Evolutionary conservation across 345 rosid species (phyloP).

Genomic region (Pseudoturritis turrita): DNA sequence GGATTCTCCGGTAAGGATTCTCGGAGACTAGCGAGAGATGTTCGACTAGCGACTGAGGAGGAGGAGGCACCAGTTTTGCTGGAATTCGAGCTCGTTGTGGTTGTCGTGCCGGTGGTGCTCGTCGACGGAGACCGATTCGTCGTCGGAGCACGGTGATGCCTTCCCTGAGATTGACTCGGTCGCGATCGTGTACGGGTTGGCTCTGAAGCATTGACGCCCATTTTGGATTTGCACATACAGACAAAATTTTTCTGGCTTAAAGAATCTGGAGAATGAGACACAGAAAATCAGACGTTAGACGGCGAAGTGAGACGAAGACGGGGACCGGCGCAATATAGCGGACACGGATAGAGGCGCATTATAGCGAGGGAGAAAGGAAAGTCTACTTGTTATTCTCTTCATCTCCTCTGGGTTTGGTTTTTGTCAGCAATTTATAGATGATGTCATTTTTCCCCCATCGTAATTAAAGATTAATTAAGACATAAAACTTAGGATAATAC

Average conservation of each 20-base stretch:
- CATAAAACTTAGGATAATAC: too few relatives aligned
- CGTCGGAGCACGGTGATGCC: slow-evolving; percentile 13
- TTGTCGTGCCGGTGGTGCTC: background rate
- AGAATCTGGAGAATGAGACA: background rate
- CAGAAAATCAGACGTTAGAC: background rate
- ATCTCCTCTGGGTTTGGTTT: background rate
- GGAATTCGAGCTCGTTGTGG: slow-evolving; percentile 7
- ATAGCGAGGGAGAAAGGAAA: background rate
- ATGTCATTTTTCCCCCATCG: too few relatives aligned
- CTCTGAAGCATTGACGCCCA: slow-evolving; percentile 46
- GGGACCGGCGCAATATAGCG: background rate
- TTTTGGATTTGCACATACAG: slow-evolving; percentile 60
- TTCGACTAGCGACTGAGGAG: slow-evolving; percentile 29
- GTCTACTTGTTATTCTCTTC: background rate
- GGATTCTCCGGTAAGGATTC: slow-evolving; percentile 61
- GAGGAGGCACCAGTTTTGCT: slow-evolving; percentile 28
- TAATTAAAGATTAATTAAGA: too few relatives aligned
- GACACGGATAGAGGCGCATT: background rate
- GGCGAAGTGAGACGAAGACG: background rate
- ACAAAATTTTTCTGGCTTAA: background rate
- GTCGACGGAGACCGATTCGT: background rate
- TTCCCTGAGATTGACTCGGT: slow-evolving; percentile 24
- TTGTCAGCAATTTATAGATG: too few relatives aligned
- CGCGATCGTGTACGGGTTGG: slow-evolving; percentile 32
- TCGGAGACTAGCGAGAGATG: slow-evolving; percentile 71